Base-by-base conservation (phyloP, 2,329 filamentous ascomycete species). In the Paecilomyces sp. region DNA sequence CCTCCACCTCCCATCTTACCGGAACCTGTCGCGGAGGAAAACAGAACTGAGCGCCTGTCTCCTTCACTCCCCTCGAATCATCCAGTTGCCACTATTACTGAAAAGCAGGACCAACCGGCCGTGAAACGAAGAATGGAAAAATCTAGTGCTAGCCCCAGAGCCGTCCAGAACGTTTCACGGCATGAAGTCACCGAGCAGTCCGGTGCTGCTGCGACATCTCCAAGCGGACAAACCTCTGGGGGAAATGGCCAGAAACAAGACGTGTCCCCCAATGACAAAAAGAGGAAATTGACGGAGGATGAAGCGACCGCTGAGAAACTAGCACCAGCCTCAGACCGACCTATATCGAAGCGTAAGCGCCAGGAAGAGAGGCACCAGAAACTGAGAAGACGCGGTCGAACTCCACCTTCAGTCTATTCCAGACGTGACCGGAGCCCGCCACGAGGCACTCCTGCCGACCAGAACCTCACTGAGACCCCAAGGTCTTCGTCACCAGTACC, bases 401-500 rank as follows among this genome's bases (percentile, higher is more conserved):
- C 71, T 52, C 70, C 73, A 30, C 74, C 74, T 1, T 75, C 75
- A 8, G 71, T 70, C 1, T 78, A 75, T 62, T 73, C 75, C 3
- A 73, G 75, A 41, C 74, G 75, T 25, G 74, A 77, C 53, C 69
- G 68, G 57, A 66, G 68, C 12, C 61, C 61, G 41, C 60, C 62
- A 67, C 61, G 60, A 31, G 51, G 59, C 58, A 59, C 25, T 15
- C 30, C 58, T 15, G 60, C 57, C 55, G 50, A 58, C 34, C 55
- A 41, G n/a, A 41, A 31, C 33, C 57, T 54, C n/a, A 12, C 30
- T 18, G 57, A 54, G 15, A 12, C 56, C 25, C 61, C 57, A 24
- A 60, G 60, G 54, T 78, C 77, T 30, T 73, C 71, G 11, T 79
- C 77, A 1, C 77, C 77, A 12, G 68, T 76, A 18, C 67, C 71